Conservation (phyloP, 1,284 basidiomycete species). For the Bjerkandera adusta region DNA sequence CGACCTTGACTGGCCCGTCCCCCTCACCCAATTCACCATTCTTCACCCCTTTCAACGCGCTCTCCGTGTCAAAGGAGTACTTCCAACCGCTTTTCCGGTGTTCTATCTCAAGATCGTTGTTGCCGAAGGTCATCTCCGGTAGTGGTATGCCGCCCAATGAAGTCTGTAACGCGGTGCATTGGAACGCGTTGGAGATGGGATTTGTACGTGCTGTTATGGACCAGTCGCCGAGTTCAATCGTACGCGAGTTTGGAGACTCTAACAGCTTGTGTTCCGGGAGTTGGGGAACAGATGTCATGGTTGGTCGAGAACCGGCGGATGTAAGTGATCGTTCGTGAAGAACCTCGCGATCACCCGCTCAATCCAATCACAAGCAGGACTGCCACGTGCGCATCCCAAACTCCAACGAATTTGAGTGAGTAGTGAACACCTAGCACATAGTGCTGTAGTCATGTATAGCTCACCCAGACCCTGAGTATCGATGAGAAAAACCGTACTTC, state of each 20-base stretch:
- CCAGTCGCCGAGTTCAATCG: conserved; percentile 68
- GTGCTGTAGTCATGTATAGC: too few species aligned
- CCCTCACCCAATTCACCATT: conserved; percentile 74
- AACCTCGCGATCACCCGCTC: too few species aligned
- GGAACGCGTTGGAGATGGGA: conserved; percentile 75
- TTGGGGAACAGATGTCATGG: not conserved
- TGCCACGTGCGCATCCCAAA: too few species aligned
- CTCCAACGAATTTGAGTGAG: too few species aligned
- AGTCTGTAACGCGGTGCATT: conserved; percentile 68
- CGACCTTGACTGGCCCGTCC: conserved; percentile 90
- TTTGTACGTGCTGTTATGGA: conserved; percentile 60
- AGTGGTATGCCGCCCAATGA: conserved; percentile 68
- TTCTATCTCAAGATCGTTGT: conserved; percentile 72
- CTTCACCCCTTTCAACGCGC: conserved; percentile 75
- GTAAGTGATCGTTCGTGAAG: too few species aligned
- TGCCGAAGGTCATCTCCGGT: conserved; percentile 97
- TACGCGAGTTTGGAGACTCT: conserved; percentile 64
- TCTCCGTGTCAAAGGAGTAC: conserved; percentile 67
- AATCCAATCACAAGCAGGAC: too few species aligned
- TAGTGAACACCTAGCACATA: too few species aligned
- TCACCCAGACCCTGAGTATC: too few species aligned
- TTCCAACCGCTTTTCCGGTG: conserved; percentile 62
- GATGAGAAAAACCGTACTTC: too few species aligned
- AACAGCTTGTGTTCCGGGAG: conserved; percentile 60
- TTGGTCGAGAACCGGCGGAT: too few species aligned